Evolutionary conservation across 2,329 filamentous ascomycete genomes (phyloP), one percentile per base, ranked within the genome.

Genomic region (Verticillium isaacii): DNA sequence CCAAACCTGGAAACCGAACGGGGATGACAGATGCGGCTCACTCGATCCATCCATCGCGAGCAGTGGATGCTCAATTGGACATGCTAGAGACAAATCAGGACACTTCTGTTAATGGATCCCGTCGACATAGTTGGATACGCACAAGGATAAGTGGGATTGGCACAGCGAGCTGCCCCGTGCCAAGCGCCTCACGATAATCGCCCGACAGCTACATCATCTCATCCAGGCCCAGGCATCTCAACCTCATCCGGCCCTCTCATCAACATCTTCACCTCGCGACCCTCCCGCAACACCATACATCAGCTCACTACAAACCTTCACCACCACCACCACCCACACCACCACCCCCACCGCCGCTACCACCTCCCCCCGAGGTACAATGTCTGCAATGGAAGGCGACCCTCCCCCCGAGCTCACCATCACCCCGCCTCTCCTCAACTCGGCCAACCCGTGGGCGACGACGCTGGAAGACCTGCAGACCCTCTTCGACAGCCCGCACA

Each of bases 361-460:
- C 14, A 58, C 23, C 34, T 5, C 32, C 34, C 15, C 29, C 32
- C 7, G 11, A 29, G n/a, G 7, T 12, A 23, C 56, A 37, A 57
- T 29, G 25, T 23, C 19, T n/a, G 29, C 41, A 14, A 64, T 65
- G 64, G 58, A 65, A 45, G 37, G 56, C 58, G 36, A 59, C 41
- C 61, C 58, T 5, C 66, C 66, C 9, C 66, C 65, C 1, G 59
- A 63, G 65, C 72, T 89, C 11, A 58, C 66, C 8, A 85, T 92
- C 63, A 67, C 78, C 54, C 89, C 89, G 0, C 89, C 89, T 0
- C 78, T 94, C 7, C 78, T 93, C 66, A 93, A 93, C 75, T 90
- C 89, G 0, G 85, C 91, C 34, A 89, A 85, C 58, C 90, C 90
- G 0, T 93, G 90, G 90, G 89, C 90, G 32, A 91, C 89, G 0